Evolutionary conservation across 1,139 yeast species (phyloP), one percentile per base, ranked within the genome.

Genomic region (Keqinozyma sinolaborantium): DNA sequence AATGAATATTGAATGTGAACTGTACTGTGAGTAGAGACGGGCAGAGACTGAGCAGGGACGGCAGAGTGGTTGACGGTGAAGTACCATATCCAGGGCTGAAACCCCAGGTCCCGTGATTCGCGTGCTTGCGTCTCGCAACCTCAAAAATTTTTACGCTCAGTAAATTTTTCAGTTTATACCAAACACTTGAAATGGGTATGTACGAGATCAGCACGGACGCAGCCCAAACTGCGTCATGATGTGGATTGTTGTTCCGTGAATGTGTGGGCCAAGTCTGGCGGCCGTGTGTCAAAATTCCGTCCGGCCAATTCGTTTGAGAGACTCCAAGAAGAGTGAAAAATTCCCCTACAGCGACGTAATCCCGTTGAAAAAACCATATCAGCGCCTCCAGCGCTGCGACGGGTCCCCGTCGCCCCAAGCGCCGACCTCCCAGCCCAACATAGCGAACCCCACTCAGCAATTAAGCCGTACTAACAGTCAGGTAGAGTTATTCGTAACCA

Each of bases 401-500:
- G n/a, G n/a, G n/a, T n/a, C n/a, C n/a, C n/a, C n/a, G n/a, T n/a
- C n/a, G n/a, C n/a, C n/a, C n/a, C n/a, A n/a, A n/a, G n/a, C n/a
- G n/a, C n/a, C n/a, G n/a, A n/a, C n/a, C n/a, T n/a, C n/a, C n/a
- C n/a, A n/a, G n/a, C n/a, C n/a, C n/a, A n/a, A n/a, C n/a, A n/a
- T n/a, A 18, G 21, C 10, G 9, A 18, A 18, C 21, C 10, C 21
- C 21, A 18, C 7, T 7, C 21, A 18, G 10, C 21, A 18, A 23
- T 23, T 23, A 5, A 23, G 9, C 14, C 23, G 23, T 52, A 52
- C 57, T 52, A 52, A 52, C 56, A 39, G 16, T 20, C 66, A 83
- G 97, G 98, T 86, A 92, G 98, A 84, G 99, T 94, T 78, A 94
- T 94, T 81, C 95, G 98, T 80, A 92, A 94, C 83, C 98, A 94